Evolutionary conservation across 2,329 filamentous ascomycete genomes (phyloP).

Genomic region (Hysterium pulicare): DNA sequence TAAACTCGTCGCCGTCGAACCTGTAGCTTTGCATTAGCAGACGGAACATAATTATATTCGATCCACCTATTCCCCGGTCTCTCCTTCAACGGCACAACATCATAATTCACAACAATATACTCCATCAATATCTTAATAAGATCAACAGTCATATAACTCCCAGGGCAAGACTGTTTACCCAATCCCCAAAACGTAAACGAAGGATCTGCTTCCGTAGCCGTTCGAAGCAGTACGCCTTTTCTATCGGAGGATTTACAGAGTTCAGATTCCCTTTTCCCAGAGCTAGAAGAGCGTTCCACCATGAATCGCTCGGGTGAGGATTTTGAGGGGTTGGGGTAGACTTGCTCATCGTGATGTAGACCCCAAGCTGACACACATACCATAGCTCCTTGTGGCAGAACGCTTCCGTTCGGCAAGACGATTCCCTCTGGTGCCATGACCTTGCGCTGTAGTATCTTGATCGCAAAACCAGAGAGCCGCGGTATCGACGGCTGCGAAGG

Average conservation of each 20-base stretch:
- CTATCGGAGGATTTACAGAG: background rate
- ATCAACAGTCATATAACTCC: constrained; percentile 1
- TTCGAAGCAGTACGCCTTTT: constrained; percentile 1
- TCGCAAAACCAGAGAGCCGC: background rate
- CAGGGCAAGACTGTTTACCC: constrained; percentile 1
- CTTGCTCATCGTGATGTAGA: background rate
- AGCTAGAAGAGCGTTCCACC: background rate
- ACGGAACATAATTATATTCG: constrained; percentile 2
- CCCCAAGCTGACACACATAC: constrained; percentile 1
- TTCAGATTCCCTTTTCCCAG: background rate
- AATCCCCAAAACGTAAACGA: constrained; percentile 1
- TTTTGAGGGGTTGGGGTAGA: background rate
- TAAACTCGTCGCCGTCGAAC: background rate
- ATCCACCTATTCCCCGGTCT: constrained; percentile 1
- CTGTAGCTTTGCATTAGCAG: background rate
- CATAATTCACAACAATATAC: constrained; percentile 1
- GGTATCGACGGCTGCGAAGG: constrained; percentile 1
- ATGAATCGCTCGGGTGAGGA: constrained; percentile 1
- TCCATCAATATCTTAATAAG: background rate
- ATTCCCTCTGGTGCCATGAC: constrained; percentile 1
- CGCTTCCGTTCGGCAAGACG: background rate
- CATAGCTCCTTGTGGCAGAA: constrained; percentile 1
- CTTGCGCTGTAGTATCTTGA: constrained; percentile 1
- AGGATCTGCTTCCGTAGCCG: background rate
- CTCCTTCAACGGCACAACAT: constrained; percentile 1